Evolutionary conservation across 1,284 basidiomycete genomes (phyloP), one percentile per base, ranked within the genome.

Genomic region (Sanghuangporus weigelae): DNA sequence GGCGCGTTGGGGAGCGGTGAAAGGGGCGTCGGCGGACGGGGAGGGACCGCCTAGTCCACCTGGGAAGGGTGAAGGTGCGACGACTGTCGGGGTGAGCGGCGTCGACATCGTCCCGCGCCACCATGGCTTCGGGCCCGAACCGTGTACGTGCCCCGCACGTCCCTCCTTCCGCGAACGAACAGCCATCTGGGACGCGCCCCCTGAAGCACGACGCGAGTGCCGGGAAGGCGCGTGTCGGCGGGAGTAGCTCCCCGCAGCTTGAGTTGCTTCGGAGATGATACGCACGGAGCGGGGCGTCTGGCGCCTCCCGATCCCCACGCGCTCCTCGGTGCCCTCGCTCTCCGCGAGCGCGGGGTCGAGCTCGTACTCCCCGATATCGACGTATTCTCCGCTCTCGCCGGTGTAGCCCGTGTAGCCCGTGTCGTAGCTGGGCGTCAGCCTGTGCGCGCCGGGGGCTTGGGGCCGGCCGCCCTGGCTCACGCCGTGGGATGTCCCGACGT

Each of bases 261-360:
- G 39, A 4, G 55, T 50, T 11, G 31, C 61, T 23, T 48, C 61
- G 11, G 82, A 88, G 67, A 92, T 85, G 64, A 92, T 89, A 66
- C 90, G 84, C 21, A 92, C 86, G 1, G 88, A 90, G 42, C 90
- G 84, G 39, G 89, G 87, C 0, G 89, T 90, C 1, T 90, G 82
- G 68, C 84, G 88, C 58, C 90, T 81, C 14, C 90, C 90, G 40
- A 66, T 50, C 14, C 53, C 61, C 16, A 62, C 53, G 23, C 62
- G 49, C 39, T 57, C 61, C 36, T 59, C 61, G 8, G 54, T 50
- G 16, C 60, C 64, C 42, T 56, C 50, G 14, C 60, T 61, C 53
- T 54, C 63, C 16, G 23, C 63, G 21, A 50, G 50, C 8, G 31
- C 62, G 2, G 39, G 36, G 8, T 61, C 60, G 19, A 44, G 26